Conservation (phyloP, 345 rosid species). For the Sonneratia alba region DNA sequence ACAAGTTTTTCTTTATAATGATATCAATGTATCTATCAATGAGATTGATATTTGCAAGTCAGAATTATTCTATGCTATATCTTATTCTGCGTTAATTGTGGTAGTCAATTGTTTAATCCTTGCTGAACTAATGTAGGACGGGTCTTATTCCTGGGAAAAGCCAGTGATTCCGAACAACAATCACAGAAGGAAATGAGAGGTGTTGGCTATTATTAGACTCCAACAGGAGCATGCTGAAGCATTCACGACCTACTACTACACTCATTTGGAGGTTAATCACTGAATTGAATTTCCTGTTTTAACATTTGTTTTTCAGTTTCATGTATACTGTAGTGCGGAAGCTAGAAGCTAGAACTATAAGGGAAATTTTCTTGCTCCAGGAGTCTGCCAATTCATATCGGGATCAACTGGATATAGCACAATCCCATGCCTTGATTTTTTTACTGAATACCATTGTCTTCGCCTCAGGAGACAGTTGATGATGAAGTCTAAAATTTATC, state of each 20-base stretch:
- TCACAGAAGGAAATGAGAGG: slow-evolving; percentile 8
- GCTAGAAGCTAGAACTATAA: neutral
- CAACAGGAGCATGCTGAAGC: neutral
- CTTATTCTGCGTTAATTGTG: neutral
- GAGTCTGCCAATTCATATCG: neutral
- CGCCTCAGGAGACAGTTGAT: neutral
- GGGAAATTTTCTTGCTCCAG: neutral
- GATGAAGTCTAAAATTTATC: neutral
- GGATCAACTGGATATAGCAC: neutral
- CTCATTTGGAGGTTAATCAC: neutral
- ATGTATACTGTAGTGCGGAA: neutral
- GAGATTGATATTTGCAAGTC: neutral
- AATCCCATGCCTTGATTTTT: no score
- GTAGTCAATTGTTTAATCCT: neutral
- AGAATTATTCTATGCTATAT: neutral
- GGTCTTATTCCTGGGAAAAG: slow-evolving; percentile 12
- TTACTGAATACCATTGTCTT: neutral
- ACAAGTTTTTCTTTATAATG: no score
- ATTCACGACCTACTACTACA: neutral
- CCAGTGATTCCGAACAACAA: slow-evolving; percentile 1
- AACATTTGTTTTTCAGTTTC: neutral
- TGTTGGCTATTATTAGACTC: slow-evolving; percentile 12
- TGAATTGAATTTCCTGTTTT: neutral
- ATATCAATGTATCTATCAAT: neutral
- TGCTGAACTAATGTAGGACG: slow-evolving; percentile 8